Base-by-base conservation (phyloP, 2,329 filamentous ascomycete species). In the Penicillium olsonii region DNA sequence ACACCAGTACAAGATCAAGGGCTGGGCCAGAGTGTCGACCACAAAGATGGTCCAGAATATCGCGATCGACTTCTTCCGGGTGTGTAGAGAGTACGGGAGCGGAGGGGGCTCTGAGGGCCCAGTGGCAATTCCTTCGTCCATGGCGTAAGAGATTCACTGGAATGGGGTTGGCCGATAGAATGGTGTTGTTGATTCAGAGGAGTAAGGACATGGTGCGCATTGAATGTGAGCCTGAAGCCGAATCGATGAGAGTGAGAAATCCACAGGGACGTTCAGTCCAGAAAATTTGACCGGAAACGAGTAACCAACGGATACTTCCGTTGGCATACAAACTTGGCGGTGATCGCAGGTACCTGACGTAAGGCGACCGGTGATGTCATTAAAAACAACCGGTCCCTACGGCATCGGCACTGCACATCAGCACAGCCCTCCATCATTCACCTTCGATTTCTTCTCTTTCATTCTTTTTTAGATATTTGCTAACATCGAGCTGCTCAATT, bases 41-140 rank as follows among this genome's bases (percentile, higher is more conserved):
- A 84, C 62, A 48, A 84, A 82, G 34, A 85, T 63, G 0, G 70
- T 70, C 82, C 82, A 85, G 69, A 85, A 85, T 53, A 81, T 68
- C 31, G 75, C 69, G 53, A 85, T 83, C 27, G 76, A 72, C 66
- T 76, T 78, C 61, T 82, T 82, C 37, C 82, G 71, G 8, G 75
- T 68, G 41, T 73, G 75, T 35, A 84, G 65, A 18, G 77, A 77
- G 68, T 84, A 84, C 19, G 82, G 78, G 31, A 84, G 72, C 15
- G 76, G 72, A 40, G 81, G 81, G 50, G 71, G 73, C 42, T 65
- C 67, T 12, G 51, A 53, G 11, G 57, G 50, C 14, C 56, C 46
- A 44, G 54, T 49, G 22, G 42, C 46, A 35, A 54, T 58, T 61
- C 56, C 63, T 64, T 68, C 66, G 45, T 72, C 69, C 68, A 71